Evolutionary conservation across 2,329 filamentous ascomycete genomes (phyloP), one percentile per base, ranked within the genome.

Genomic region (Phialophora macrospora): DNA sequence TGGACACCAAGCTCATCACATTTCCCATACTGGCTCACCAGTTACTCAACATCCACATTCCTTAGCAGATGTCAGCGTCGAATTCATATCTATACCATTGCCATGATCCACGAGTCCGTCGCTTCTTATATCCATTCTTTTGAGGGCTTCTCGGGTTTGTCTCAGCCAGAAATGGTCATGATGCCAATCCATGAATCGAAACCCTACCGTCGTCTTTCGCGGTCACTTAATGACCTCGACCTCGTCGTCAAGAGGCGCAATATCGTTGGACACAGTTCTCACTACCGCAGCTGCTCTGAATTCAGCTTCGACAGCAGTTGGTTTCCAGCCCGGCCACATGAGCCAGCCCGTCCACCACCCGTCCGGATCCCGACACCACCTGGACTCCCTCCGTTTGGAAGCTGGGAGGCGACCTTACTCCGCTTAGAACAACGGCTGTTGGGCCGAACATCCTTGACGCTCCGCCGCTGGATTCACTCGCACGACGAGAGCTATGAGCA

Each of bases 381-480:
- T 1, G 80, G 80, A 0, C 70, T 82, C 46, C 80, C 80, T 5
- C 77, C 78, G 1, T 81, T 81, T 65, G 78, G 79, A 26, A 77
- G 75, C 2, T 71, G 70, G 34, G 78, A 80, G 71, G 79, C 79
- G 11, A 69, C 64, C 26, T 55, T 64, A 41, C 65, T 79, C 46
- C 57, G 68, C 44, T 34, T 73, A 55, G 32, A 69, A 63, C 58
- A 66, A 59, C 55, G n/a, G 17, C 28, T 34, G 11, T n/a, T 34
- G 34, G 32, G 44, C 46, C 55, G 67, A 62, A n/a, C 30, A 3
- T 56, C 48, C 26, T 30, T 63, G 17, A 54, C 56, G 41, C 41
- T 55, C 49, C 55, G 62, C 34, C 38, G 61, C 12, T 64, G 63
- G 63, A 30, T 52, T 38, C 34, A 30, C 56, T 55, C 49, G 11